Conservation (phyloP, 192 early-diverging fungal genomes). For the Podila horticola region DNA sequence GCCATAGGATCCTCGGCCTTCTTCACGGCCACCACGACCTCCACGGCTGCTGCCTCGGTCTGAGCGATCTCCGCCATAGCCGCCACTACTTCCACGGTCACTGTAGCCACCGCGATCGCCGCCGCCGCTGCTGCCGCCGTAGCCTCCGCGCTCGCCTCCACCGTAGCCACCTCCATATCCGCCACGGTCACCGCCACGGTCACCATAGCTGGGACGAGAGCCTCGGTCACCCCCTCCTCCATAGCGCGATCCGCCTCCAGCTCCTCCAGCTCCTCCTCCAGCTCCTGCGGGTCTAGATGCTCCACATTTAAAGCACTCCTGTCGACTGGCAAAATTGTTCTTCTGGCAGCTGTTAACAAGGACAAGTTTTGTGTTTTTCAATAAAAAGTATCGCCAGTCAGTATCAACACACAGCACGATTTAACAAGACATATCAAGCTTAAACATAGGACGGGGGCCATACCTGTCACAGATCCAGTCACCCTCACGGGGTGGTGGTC, state of each 20-base stretch:
- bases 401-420: background rate
- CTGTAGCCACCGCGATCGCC: constrained; percentile 21
- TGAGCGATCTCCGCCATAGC: constrained; percentile 26
- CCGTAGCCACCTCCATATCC: constrained; percentile 34
- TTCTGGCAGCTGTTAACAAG: constrained; percentile 63
- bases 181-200: constrained; percentile 51
- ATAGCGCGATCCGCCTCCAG: constrained; percentile 41
- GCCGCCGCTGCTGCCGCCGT: constrained; percentile 20
- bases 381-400: background rate
- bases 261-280: constrained; percentile 15
- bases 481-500: constrained; percentile 61
- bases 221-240: constrained; percentile 54
- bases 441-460: background rate
- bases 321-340: constrained; percentile 73
- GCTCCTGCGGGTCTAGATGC: constrained; percentile 63
- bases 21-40: constrained; percentile 45
- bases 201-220: constrained; percentile 45
- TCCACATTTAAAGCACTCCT: constrained; percentile 72
- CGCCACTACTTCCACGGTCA: constrained; percentile 47
- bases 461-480: constrained; percentile 71
- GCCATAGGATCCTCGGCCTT: constrained; percentile 48
- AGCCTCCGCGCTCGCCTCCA: constrained; percentile 29
- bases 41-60: constrained; percentile 26
- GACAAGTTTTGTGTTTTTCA: background rate
- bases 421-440: background rate